Evolutionary conservation across 192 early-diverging fungal species (phyloP).

Genomic region (Entomortierella parvispora): DNA sequence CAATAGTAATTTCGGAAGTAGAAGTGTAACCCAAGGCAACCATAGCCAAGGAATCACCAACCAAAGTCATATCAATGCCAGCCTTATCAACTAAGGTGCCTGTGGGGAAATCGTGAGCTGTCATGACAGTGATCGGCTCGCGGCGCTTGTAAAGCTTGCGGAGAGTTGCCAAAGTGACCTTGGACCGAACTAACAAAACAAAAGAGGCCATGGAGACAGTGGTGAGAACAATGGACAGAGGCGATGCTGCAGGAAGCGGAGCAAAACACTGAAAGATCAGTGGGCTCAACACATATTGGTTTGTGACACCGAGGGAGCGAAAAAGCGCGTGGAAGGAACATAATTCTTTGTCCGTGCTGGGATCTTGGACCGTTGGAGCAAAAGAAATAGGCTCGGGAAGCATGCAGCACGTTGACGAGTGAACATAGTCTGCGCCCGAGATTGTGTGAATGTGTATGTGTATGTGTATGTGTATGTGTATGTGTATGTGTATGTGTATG

Average conservation of each 20-base stretch:
- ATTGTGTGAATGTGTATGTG: no score
- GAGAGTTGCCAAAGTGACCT: conserved; percentile 90
- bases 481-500: no score
- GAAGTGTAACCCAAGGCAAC: conserved; percentile 90
- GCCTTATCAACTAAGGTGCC: conserved; percentile 83
- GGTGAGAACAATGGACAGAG: neutral
- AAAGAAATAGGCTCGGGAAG: neutral
- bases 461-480: no score
- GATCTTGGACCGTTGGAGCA: neutral
- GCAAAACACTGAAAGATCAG: neutral
- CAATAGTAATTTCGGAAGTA: conserved; percentile 88
- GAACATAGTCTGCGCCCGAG: neutral
- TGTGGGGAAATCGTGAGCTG: conserved; percentile 97
- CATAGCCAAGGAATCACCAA: conserved; percentile 98
- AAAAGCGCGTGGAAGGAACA: no score
- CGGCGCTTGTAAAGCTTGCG: conserved; percentile 73
- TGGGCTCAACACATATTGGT: no score
- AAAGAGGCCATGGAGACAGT: no score
- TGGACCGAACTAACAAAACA: conserved; percentile 61
- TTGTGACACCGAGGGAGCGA: no score
- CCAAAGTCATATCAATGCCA: conserved; percentile 88
- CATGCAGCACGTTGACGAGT: neutral
- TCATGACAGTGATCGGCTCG: conserved; percentile 93
- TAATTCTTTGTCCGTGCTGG: conserved; percentile 1
- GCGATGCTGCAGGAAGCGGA: neutral